Conservation (phyloP, 805 yeast genomes). For the Wickerhamomyces mucosus region DNA sequence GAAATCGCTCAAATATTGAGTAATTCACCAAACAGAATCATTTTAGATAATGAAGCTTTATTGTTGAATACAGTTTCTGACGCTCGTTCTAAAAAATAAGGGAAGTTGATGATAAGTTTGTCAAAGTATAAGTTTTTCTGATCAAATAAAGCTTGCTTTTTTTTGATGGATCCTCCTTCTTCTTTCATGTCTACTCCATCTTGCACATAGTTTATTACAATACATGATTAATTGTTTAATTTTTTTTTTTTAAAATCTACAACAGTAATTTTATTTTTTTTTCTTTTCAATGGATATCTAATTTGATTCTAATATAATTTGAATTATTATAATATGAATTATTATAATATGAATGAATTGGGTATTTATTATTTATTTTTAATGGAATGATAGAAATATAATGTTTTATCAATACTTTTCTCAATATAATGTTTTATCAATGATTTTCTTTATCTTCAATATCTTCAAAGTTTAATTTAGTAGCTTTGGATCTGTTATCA, state of each 20-base stretch:
- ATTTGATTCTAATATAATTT: too few relatives aligned
- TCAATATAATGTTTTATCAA: too few relatives aligned
- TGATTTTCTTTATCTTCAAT: slow-evolving; percentile 3
- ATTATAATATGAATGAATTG: too few relatives aligned
- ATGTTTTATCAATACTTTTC: too few relatives aligned
- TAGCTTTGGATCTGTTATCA: slow-evolving; percentile 15
- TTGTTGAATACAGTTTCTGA: slow-evolving; percentile 83
- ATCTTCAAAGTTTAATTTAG: slow-evolving; percentile 16
- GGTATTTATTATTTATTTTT: too few relatives aligned
- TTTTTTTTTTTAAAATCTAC: too few relatives aligned
- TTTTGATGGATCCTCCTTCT: background rate
- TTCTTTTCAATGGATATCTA: too few relatives aligned
- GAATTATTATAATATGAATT: too few relatives aligned
- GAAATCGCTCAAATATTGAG: slow-evolving; percentile 87
- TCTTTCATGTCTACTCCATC: background rate
- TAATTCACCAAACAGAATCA: slow-evolving; percentile 81
- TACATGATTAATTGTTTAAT: background rate
- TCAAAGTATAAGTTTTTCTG: too few relatives aligned
- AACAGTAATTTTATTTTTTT: too few relatives aligned
- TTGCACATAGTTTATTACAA: slow-evolving; percentile 2
- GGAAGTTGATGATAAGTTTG: background rate
- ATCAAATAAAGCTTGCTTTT: background rate
- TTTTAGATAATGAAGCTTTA: slow-evolving; percentile 86
- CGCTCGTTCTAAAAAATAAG: slow-evolving; percentile 36
- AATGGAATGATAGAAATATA: too few relatives aligned